Evolutionary conservation across 139 green algal species (phyloP), one percentile per base, ranked within the genome.

Genomic region (Deuterostichococcus epilithicus): DNA sequence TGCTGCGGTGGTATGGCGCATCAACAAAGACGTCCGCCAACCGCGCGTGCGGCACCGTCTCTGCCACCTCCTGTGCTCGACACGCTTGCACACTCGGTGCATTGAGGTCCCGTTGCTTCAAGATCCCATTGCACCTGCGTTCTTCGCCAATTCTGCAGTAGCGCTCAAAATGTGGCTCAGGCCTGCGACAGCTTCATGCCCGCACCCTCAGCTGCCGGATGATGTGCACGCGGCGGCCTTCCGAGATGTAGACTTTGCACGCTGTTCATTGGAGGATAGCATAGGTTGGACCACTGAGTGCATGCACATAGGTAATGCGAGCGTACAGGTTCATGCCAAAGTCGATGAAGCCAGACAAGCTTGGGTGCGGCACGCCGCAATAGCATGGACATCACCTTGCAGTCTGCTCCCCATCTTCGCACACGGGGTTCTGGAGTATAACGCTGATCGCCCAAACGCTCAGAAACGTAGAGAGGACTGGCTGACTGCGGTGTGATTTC

Each of bases 1-100:
- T 84, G 15, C 82, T 93, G 0, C 92, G 82, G 78, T 97, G 87
- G 85, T 97, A 97, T 0, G 85, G 78, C 36, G 34, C 63, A 71
- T 97, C 92, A 0, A 86, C 68, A 52, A 95, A 94, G 0, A 83
- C 34, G 76, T 91, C 79, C 2, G 76, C 86, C 0, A 94, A 52
- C 0, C 20, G 58, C 10, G 83, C 80, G 1, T 23, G 26, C 0
- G 67, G 23, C 5, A 69, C 68, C 2, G 5, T 32, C 3, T 36
- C 8, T 0, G 76, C 73, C 35, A 59, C 58, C 10, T 35, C 52
- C 80, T 83, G 79, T 67, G 15, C 18, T 73, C 2, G 20, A 35
- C 18, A 35, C 0, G 2, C 3, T 25, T 4, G 70, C 15, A 26
- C 37, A 25, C 15, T 20, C 18, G 5, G 70, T n/a, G 63, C 63